phyloP scores from a whole-genome alignment of 202 grass and related monocot genomes.

The Setaria italica region DNA sequence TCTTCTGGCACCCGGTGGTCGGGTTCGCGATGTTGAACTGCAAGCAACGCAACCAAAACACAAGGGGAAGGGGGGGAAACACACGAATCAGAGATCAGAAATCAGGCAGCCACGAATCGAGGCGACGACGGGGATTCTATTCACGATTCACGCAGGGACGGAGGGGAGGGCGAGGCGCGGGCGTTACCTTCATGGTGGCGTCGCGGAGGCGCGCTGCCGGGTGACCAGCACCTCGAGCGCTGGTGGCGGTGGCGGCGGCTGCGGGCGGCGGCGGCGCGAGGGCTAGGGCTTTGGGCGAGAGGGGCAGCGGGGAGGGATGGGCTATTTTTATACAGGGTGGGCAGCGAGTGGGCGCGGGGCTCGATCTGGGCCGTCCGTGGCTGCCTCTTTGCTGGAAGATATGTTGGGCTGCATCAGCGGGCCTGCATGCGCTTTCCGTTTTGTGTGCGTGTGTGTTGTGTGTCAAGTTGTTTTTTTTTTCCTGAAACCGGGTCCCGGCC shows the following conservation, averaged over 20 bases:
- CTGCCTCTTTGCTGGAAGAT: too few relatives aligned
- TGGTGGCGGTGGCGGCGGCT: conserved; percentile 6
- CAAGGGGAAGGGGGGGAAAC: neutral
- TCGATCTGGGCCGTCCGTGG: conserved; percentile 11
- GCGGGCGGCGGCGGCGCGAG: conserved; percentile 1
- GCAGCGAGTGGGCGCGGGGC: too few relatives aligned
- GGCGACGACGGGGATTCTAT: neutral
- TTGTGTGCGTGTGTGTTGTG: too few relatives aligned
- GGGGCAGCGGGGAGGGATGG: neutral
- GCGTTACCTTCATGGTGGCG: conserved; percentile 15
- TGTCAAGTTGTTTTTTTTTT: too few relatives aligned
- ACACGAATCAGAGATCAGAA: neutral
- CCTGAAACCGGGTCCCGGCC: too few relatives aligned
- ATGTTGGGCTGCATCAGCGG: too few relatives aligned
- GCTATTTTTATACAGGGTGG: neutral
- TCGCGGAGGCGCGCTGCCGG: neutral
- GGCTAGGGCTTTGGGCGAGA: conserved; percentile 31
- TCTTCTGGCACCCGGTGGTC: conserved; percentile 89
- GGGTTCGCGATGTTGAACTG: conserved; percentile 91
- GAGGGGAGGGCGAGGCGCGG: neutral
- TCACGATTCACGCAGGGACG: neutral
- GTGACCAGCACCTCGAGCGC: neutral
- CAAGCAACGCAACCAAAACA: neutral
- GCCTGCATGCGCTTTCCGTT: too few relatives aligned
- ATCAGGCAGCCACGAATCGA: neutral